These are phyloP conservation scores for Cenchrus purpureus DNA, from an alignment of 176 grass and related monocot species.

Conservation along the genomic window DNA sequence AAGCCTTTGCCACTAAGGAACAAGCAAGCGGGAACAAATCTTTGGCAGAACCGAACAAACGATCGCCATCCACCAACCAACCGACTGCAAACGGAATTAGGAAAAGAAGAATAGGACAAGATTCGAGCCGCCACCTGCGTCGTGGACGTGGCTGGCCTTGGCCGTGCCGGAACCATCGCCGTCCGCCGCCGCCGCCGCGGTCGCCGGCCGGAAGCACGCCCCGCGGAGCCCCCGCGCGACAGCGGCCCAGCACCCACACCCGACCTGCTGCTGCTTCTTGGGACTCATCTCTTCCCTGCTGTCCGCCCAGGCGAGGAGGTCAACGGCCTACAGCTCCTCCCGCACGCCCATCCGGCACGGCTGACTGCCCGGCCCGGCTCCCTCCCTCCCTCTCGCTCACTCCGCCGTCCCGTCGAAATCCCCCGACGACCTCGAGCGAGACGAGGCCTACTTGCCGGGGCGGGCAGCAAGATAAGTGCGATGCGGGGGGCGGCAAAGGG, in stretches of 20 bases:
- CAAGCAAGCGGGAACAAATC: slow-evolving; percentile 32
- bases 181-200: neutral
- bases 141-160: slow-evolving; percentile 80
- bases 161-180: slow-evolving; percentile 27
- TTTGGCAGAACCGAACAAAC: slow-evolving; percentile 38
- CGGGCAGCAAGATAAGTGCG: slow-evolving; percentile 48
- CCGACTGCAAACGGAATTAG: neutral
- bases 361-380: neutral
- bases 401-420: slow-evolving; percentile 30
- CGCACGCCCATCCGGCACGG: neutral
- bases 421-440: neutral
- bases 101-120: neutral
- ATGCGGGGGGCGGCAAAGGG: slow-evolving; percentile 41
- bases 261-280: neutral
- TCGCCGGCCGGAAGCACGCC: slow-evolving; percentile 50
- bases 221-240: slow-evolving; percentile 62
- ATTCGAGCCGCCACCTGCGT: slow-evolving; percentile 60
- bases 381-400: neutral
- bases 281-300: slow-evolving; percentile 29
- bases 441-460: neutral
- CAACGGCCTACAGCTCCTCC: slow-evolving; percentile 15
- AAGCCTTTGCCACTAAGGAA: slow-evolving; percentile 25
- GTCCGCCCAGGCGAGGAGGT: slow-evolving; percentile 1
- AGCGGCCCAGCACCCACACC: slow-evolving; percentile 88
- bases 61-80: slow-evolving; percentile 27